Evolutionary conservation across 345 rosid species (phyloP).

Genomic region (Reutealis trisperma): DNA sequence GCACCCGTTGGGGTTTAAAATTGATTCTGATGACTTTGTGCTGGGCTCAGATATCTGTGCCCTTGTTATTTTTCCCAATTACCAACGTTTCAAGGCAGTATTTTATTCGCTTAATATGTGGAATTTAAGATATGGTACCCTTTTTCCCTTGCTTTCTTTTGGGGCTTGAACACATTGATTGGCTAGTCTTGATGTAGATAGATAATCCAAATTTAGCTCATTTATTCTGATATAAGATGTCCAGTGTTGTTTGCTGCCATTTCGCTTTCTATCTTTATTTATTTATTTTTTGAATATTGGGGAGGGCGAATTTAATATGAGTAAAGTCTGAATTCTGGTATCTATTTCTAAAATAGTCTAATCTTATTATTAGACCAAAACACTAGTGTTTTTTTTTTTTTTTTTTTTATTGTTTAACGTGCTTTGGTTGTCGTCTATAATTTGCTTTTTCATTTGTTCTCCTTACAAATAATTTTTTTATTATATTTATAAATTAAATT

Average conservation of each 20-base stretch:
- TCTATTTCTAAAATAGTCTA: too few species aligned
- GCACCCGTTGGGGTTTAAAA: background rate
- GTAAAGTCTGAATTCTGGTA: too few species aligned
- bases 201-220: background rate
- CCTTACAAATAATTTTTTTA: too few species aligned
- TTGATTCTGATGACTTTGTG: background rate
- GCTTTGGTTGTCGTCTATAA: too few species aligned
- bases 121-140: background rate
- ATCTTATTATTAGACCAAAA: too few species aligned
- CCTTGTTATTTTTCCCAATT: constrained; percentile 4
- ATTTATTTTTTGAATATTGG: too few species aligned
- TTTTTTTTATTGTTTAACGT: too few species aligned
- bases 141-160: background rate
- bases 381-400: too few species aligned
- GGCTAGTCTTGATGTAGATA: constrained; percentile 11
- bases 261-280: background rate
- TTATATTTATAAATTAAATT: too few species aligned
- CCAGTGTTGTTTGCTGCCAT: background rate
- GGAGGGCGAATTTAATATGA: too few species aligned
- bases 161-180: constrained; percentile 11
- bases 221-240: background rate
- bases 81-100: background rate
- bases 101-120: background rate
- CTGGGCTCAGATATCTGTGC: background rate
- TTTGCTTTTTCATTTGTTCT: too few species aligned